Evolutionary conservation across 1,284 basidiomycete genomes (phyloP), one percentile per base, ranked within the genome.

Genomic region (Sphaerobolus stellatus): DNA sequence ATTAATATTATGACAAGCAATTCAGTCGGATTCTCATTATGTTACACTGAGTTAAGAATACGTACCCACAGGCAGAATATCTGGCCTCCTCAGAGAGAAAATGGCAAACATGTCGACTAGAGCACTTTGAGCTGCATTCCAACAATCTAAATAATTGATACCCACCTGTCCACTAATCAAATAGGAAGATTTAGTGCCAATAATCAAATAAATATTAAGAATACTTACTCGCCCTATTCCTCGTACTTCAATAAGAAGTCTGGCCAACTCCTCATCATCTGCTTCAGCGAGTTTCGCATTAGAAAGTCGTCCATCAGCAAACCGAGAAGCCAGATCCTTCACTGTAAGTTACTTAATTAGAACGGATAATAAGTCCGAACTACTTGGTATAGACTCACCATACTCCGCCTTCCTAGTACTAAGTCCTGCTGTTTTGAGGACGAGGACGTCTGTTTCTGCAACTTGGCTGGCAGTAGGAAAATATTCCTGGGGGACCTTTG

Each of bases 91-190:
- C 22, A 93, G 76, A 1, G 90, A 88, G 70, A 94, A 94, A 56
- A 95, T 90, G 11, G 90, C 81, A 66, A 94, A 94, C 92, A 94
- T 94, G 66, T 93, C 84, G 14, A 92, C 88, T 77, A 69, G 72
- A 68, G 71, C 71, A 48, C 45, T 31, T 34, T 43, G 6, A 53
- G 24, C 14, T 28, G 29, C 33, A 52, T 7, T 31, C 22, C 24
- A 9, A 24, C 11, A 14, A 24, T 41, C 27, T 14, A 43, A 58
- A 53, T 25, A 41, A 34, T 29, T 41, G 52, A 6, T n/a, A 54
- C 63, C 41, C 47, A 73, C 71, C 72, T 24, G 72, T 74, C 72
- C 70, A 75, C 72, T 74, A 52, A 13, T 8, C n/a, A 38, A 31
- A 29, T 45, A 22, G 14, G 34, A 4, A n/a, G 38, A 13, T 13